These are phyloP conservation scores for Talaromyces sp. DNA, from an alignment of 2,329 filamentous ascomycete genomes.

Conservation along the genomic window DNA sequence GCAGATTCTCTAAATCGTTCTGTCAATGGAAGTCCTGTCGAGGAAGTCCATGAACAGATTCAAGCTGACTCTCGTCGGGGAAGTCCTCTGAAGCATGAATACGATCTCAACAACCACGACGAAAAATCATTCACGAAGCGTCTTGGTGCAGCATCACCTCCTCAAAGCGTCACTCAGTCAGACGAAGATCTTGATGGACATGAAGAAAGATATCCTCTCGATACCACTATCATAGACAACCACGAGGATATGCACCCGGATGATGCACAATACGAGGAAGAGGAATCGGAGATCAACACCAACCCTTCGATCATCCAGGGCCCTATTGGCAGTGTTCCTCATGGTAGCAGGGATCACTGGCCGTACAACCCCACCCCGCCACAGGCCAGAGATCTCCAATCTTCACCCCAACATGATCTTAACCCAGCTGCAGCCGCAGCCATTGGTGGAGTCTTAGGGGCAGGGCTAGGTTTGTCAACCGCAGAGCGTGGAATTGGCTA, in stretches of 20 bases:
- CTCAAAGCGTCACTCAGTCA: constrained; percentile 55
- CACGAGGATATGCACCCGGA: constrained; percentile 68
- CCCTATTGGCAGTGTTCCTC: constrained; percentile 59
- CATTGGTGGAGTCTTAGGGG: constrained; percentile 45
- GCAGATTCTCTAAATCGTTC: constrained; percentile 43
- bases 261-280: constrained; percentile 63
- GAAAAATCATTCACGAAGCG: constrained; percentile 41
- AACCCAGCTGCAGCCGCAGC: constrained; percentile 29
- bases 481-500: constrained; percentile 52
- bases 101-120: constrained; percentile 38
- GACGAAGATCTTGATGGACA: constrained; percentile 36
- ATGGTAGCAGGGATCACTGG: constrained; percentile 54
- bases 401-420: constrained; percentile 27
- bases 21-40: constrained; percentile 30
- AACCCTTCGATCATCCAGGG: constrained; percentile 83
- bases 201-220: constrained; percentile 56
- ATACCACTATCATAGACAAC: constrained; percentile 65
- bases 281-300: constrained; percentile 66
- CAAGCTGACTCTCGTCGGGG: constrained; percentile 32
- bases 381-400: constrained; percentile 46
- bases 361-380: constrained; percentile 57
- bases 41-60: constrained; percentile 28
- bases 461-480: constrained; percentile 53
- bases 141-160: constrained; percentile 51
- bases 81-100: constrained; percentile 49